A percentile compares a stretch with the other conserved stretches of the same genome.
These are phyloP conservation scores for Cylindrotheca fusiformis DNA, from an alignment of 108 stramenopile genomes.

Conservation along the genomic window DNA sequence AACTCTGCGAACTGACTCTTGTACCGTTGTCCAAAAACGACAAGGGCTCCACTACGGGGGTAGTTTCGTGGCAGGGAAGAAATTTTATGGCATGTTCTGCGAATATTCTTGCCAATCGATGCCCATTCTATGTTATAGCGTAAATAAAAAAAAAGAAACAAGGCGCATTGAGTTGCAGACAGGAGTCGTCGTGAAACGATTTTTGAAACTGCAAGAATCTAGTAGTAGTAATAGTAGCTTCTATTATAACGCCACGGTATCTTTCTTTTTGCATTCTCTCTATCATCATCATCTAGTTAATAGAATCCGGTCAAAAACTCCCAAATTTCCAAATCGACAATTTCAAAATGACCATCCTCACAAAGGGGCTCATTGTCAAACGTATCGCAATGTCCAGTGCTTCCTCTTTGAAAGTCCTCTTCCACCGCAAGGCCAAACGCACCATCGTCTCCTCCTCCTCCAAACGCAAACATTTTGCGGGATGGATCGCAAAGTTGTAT, in stretches of 20 bases:
- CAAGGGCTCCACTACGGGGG: conserved; percentile 21
- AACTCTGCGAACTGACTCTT: conserved; percentile 61
- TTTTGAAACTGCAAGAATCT: no score
- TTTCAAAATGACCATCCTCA: conserved; percentile 51
- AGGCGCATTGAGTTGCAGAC: no score
- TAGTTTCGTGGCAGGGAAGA: conserved; percentile 51
- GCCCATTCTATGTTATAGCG: conserved; percentile 22
- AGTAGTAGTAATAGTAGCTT: background rate
- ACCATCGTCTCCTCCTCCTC: conserved; percentile 84
- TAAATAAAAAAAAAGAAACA: background rate
- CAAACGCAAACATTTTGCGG: conserved; percentile 73
- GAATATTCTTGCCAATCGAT: conserved; percentile 54
- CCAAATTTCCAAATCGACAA: conserved; percentile 70
- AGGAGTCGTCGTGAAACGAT: no score
- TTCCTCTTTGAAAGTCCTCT: conserved; percentile 82
- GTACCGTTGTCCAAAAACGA: conserved; percentile 38
- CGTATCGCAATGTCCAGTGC: conserved; percentile 80
- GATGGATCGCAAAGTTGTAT: conserved; percentile 74
- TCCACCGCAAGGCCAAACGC: conserved; percentile 86
- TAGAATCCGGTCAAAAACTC: conserved; percentile 56
- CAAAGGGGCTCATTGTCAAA: conserved; percentile 85
- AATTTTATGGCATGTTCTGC: conserved; percentile 70
- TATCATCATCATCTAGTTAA: conserved; percentile 19
- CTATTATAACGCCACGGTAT: background rate
- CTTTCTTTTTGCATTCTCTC: conserved; percentile 1